phyloP scores from a whole-genome alignment of 345 rosid species.

The Eucalyptus cladocalyx region DNA sequence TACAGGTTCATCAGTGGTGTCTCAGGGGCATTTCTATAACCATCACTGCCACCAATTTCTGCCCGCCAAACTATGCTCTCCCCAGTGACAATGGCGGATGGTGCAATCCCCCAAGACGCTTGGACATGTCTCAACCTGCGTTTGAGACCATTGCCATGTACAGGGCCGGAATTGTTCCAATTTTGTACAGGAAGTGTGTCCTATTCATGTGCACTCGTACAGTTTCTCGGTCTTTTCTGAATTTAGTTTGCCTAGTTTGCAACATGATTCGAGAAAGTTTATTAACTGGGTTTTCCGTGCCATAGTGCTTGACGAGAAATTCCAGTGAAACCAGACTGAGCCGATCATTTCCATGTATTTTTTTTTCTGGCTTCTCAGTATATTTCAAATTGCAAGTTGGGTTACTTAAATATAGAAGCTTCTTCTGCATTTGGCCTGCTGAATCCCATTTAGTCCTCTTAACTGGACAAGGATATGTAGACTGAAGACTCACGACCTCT shows the following conservation, averaged over 20 bases:
- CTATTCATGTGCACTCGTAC: neutral
- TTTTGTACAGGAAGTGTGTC: constrained; percentile 41
- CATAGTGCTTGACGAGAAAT: neutral
- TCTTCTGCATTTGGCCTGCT: neutral
- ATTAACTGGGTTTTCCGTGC: neutral
- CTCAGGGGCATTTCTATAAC: constrained; percentile 43
- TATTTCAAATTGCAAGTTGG: neutral
- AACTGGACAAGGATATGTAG: neutral
- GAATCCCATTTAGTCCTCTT: neutral
- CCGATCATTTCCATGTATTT: neutral
- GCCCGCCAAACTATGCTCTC: constrained; percentile 62
- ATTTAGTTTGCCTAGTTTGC: neutral
- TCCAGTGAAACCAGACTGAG: neutral
- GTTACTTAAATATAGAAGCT: neutral
- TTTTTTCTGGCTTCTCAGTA: neutral
- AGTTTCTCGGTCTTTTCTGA: neutral
- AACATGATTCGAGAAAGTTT: neutral
- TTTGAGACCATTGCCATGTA: constrained; percentile 59
- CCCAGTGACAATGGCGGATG: constrained; percentile 70
- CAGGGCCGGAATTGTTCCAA: constrained; percentile 65
- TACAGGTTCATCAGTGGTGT: constrained; percentile 53
- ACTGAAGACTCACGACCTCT: neutral
- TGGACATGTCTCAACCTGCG: constrained; percentile 76
- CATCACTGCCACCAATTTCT: constrained; percentile 69
- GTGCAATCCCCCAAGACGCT: constrained; percentile 71